A percentile compares a stretch with the other conserved stretches of the same genome.
These are phyloP conservation scores for Leishmania tarentolae DNA, from an alignment of 208 protist genomes.

Conservation along the genomic window DNA sequence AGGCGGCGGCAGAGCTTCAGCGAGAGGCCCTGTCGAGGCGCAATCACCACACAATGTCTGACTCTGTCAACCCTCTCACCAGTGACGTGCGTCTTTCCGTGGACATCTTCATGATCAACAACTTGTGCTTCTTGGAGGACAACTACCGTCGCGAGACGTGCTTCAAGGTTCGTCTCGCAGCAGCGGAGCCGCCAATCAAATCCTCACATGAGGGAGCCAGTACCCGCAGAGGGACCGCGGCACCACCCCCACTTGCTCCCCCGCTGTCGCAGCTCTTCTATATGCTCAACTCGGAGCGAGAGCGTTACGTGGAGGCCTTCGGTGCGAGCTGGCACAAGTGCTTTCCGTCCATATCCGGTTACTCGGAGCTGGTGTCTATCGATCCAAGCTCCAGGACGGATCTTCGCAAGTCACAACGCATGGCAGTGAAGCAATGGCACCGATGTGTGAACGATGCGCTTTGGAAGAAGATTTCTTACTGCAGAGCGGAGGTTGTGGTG, in stretches of 20 bases:
- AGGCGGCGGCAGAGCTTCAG: conserved; percentile 60
- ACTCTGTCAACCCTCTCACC: conserved; percentile 24
- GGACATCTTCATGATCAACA: conserved; percentile 85
- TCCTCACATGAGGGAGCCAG: neutral
- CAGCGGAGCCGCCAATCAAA: neutral
- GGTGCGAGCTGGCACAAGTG: conserved; percentile 65
- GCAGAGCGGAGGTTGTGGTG: conserved; percentile 61
- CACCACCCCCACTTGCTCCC: conserved; percentile 27
- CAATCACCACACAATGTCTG: conserved; percentile 27
- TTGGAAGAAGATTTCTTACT: conserved; percentile 48
- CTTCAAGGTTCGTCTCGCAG: conserved; percentile 49
- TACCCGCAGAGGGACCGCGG: conserved; percentile 10
- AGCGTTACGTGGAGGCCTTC: conserved; percentile 68
- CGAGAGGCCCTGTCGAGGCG: conserved; percentile 27
- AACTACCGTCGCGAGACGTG: conserved; percentile 73
- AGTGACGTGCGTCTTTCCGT: conserved; percentile 38
- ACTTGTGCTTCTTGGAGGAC: conserved; percentile 68
- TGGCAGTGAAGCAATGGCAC: conserved; percentile 79
- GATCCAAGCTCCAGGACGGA: conserved; percentile 22
- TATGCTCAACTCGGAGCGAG: conserved; percentile 56
- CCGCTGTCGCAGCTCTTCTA: conserved; percentile 48
- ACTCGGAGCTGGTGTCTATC: conserved; percentile 46
- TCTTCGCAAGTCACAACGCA: conserved; percentile 69
- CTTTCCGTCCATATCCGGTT: conserved; percentile 53
- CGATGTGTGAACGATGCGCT: conserved; percentile 40